These are phyloP conservation scores for Ustilago sp. DNA, from an alignment of 1,284 basidiomycete genomes.

Conservation along the genomic window DNA sequence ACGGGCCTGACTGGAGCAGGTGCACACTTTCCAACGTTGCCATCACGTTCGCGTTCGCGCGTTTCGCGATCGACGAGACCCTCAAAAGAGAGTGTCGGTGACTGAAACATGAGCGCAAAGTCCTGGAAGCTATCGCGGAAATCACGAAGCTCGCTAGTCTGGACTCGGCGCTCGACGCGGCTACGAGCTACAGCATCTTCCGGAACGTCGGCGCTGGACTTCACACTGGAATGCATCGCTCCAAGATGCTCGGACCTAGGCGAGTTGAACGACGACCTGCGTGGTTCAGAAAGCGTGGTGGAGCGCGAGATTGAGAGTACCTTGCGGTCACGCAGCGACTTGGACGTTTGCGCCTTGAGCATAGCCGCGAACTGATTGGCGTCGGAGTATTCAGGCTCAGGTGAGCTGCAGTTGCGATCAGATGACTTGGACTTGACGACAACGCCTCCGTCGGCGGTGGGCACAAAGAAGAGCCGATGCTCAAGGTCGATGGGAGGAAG, in stretches of 20 bases:
- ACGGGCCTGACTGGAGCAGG: constrained; percentile 22
- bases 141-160: neutral
- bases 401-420: constrained; percentile 15
- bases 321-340: constrained; percentile 51
- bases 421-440: constrained; percentile 15
- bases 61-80: constrained; percentile 47
- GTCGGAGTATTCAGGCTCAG: constrained; percentile 23
- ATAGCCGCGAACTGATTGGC: constrained; percentile 48
- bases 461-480: constrained; percentile 50
- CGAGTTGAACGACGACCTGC: constrained; percentile 49
- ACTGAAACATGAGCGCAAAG: neutral
- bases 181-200: neutral
- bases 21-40: constrained; percentile 11
- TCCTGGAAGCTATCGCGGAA: neutral
- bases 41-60: constrained; percentile 33
- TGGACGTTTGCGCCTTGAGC: constrained; percentile 52
- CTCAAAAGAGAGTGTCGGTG: neutral
- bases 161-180: neutral
- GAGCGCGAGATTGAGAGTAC: constrained; percentile 41
- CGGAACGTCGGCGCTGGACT: constrained; percentile 1
- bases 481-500: constrained; percentile 42
- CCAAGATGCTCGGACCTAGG: constrained; percentile 40
- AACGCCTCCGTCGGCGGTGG: constrained; percentile 21
- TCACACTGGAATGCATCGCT: neutral
- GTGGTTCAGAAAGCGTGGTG: constrained; percentile 37